These are phyloP conservation scores for Nakazawaea holstii DNA, from an alignment of 805 yeast genomes.

Conservation along the genomic window DNA sequence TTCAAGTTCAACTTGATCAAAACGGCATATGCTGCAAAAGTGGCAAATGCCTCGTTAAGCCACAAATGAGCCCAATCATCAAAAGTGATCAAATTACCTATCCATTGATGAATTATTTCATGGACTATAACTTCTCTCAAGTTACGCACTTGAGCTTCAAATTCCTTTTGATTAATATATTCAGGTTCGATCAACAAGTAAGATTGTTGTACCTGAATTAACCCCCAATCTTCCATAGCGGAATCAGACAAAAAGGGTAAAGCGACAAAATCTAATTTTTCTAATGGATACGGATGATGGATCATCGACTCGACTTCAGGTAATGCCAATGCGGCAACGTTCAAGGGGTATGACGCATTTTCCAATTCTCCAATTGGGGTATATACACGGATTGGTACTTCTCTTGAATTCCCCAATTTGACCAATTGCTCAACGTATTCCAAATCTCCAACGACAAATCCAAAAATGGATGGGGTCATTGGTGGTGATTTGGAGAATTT, in stretches of 20 bases:
- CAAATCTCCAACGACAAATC: slow-evolving; percentile 65
- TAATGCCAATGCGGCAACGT: slow-evolving; percentile 38
- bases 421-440: slow-evolving; percentile 40
- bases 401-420: slow-evolving; percentile 16
- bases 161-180: background rate
- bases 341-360: slow-evolving; percentile 45
- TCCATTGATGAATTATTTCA: slow-evolving; percentile 77
- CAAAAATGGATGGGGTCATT: slow-evolving; percentile 60
- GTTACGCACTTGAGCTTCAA: slow-evolving; percentile 25
- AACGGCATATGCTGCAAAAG: slow-evolving; percentile 56
- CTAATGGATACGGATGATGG: slow-evolving; percentile 45
- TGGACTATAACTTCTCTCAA: slow-evolving; percentile 59
- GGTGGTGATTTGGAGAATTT: slow-evolving; percentile 49
- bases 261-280: slow-evolving; percentile 62
- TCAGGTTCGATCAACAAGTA: slow-evolving; percentile 5
- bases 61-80: slow-evolving; percentile 66
- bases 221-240: slow-evolving; percentile 78
- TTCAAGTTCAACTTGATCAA: slow-evolving; percentile 22
- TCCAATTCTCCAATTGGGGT: slow-evolving; percentile 48
- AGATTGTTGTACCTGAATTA: slow-evolving; percentile 29
- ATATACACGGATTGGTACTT: slow-evolving; percentile 46
- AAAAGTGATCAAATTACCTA: slow-evolving; percentile 64
- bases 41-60: slow-evolving; percentile 77
- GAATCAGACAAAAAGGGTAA: slow-evolving; percentile 71
- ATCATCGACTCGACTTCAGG: slow-evolving; percentile 44